phyloP scores from a whole-genome alignment of 225 moss, liverwort and hornwort species.

The Ulota crispa region DNA sequence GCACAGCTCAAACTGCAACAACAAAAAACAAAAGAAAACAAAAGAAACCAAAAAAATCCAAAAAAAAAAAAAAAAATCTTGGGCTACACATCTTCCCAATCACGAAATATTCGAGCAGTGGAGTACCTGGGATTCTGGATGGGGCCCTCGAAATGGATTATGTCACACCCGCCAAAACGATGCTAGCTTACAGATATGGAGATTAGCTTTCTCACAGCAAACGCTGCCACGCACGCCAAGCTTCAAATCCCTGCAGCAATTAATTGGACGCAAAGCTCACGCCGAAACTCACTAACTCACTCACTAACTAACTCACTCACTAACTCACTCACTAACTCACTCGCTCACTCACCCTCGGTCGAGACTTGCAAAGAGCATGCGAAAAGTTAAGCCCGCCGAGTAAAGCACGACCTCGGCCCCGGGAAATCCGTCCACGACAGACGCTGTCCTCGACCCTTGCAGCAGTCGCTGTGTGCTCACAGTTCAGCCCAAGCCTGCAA shows the following conservation, averaged over 20 bases:
- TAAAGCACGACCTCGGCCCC: not conserved
- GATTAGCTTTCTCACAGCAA: not conserved
- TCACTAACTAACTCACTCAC: too few relatives aligned
- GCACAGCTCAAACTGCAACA: not conserved
- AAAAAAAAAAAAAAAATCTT: too few relatives aligned
- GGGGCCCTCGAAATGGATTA: not conserved
- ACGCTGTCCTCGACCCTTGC: not conserved
- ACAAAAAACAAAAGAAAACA: too few relatives aligned
- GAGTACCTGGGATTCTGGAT: conserved; percentile 12
- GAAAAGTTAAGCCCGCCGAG: not conserved
- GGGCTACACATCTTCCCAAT: not conserved
- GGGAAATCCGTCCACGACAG: not conserved
- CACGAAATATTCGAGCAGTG: not conserved
- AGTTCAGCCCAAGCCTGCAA: not conserved
- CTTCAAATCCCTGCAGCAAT: conserved; percentile 1
- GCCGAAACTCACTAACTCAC: not conserved
- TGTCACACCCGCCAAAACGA: not conserved
- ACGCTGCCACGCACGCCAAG: too few relatives aligned
- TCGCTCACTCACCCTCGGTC: not conserved
- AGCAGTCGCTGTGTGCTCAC: not conserved
- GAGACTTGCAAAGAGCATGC: not conserved
- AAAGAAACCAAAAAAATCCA: too few relatives aligned
- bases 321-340: too few relatives aligned
- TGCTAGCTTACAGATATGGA: too few relatives aligned
- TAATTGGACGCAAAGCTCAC: not conserved